Evolutionary conservation across 1,139 yeast genomes (phyloP).

Genomic region (Pichia sorboxylosa): DNA sequence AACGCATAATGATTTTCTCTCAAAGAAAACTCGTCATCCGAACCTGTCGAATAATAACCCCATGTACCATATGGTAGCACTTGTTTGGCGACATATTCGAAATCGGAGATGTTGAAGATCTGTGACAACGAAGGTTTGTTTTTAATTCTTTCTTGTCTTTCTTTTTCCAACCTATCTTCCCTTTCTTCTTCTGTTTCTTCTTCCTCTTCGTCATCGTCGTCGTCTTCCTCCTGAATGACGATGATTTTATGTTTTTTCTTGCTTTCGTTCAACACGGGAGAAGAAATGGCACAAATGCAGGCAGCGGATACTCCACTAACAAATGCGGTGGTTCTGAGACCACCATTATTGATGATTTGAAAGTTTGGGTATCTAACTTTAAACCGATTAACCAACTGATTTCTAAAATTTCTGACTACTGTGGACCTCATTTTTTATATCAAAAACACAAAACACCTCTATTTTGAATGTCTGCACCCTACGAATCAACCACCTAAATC

Average conservation of each 20-base stretch:
- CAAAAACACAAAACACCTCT: no score
- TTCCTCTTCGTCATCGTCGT: conserved; percentile 20
- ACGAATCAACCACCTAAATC: no score
- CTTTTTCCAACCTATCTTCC: conserved; percentile 16
- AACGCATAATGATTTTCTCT: conserved; percentile 30
- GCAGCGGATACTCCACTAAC: no score
- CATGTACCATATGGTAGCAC: conserved; percentile 24
- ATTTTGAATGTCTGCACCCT: no score
- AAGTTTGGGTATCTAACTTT: no score
- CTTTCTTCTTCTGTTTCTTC: conserved; percentile 18
- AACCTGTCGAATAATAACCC: conserved; percentile 28
- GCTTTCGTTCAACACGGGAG: no score
- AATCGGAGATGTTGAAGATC: conserved; percentile 27
- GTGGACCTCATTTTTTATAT: no score
- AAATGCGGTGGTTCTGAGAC: no score
- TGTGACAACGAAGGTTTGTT: conserved; percentile 25
- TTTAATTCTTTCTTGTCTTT: conserved; percentile 15
- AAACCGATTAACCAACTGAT: no score
- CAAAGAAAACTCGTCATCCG: conserved; percentile 28
- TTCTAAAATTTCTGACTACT: no score
- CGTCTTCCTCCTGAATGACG: conserved; percentile 15
- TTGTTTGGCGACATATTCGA: conserved; percentile 26
- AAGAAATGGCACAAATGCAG: no score
- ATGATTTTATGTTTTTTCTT: conserved; percentile 13
- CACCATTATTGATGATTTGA: no score